Evolutionary conservation across 352 stramenopile genomes (phyloP).

Genomic region (Phytophthora brassicae): DNA sequence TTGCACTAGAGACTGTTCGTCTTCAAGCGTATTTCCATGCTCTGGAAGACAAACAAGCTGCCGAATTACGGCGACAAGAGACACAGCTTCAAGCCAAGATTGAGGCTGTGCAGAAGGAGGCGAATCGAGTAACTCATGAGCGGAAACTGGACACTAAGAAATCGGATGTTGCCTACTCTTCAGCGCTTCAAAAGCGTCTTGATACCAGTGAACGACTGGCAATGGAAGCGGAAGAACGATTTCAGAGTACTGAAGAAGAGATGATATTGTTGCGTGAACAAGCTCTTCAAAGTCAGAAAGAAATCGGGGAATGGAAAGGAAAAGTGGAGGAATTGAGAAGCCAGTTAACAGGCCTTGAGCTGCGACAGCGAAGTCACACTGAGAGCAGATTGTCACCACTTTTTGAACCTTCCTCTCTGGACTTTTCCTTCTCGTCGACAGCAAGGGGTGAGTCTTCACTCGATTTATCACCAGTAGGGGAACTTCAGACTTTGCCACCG

Average conservation of each 20-base stretch:
- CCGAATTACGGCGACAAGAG: constrained; percentile 41
- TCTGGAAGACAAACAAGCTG: constrained; percentile 51
- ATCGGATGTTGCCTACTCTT: constrained; percentile 17
- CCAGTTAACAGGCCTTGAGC: constrained; percentile 16
- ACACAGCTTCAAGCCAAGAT: constrained; percentile 48
- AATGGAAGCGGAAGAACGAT: constrained; percentile 11
- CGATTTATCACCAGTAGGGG: constrained; percentile 22
- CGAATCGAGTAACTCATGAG: constrained; percentile 51
- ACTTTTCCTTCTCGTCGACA: constrained; percentile 36
- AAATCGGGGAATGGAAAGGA: constrained; percentile 25
- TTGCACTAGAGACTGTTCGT: constrained; percentile 31
- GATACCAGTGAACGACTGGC: constrained; percentile 24
- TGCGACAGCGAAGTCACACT: constrained; percentile 13
- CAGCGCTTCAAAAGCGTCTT: constrained; percentile 25
- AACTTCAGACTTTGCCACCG: constrained; percentile 49
- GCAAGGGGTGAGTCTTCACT: constrained; percentile 22
- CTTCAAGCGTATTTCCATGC: constrained; percentile 49
- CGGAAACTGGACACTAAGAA: constrained; percentile 52
- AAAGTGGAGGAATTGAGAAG: constrained; percentile 22
- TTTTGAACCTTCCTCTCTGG: constrained; percentile 15
- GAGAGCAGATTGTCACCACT: constrained; percentile 17
- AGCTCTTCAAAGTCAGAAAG: constrained; percentile 9
- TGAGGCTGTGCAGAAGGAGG: constrained; percentile 48
- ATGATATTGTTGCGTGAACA: constrained; percentile 3
- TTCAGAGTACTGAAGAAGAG: constrained; percentile 30